Base-by-base conservation (phyloP, 2,329 filamentous ascomycete genomes). In the Purpureocillium takamizusanense region DNA sequence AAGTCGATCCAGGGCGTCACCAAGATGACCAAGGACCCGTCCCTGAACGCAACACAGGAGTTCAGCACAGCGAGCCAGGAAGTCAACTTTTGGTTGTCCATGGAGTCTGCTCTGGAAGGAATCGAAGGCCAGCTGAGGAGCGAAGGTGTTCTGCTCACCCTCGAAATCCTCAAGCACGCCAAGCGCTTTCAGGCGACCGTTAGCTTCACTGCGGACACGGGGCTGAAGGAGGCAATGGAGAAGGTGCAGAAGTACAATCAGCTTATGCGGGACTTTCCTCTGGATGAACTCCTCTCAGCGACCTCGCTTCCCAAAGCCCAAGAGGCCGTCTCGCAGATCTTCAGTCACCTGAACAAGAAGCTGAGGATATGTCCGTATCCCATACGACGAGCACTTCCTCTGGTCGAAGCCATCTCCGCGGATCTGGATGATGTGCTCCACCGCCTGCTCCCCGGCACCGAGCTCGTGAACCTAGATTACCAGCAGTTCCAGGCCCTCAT, bases 191-290 rank as follows among this genome's bases (percentile, higher is more conserved):
- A 95, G 64, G 90, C 92, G 10, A 95, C 90, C 3, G 86, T 97
- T 52, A 97, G 90, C 66, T 97, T 99, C 59, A 84, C 83, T 28
- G 86, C 92, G 2, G 94, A 99, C 61, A 98, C 92, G 28, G 90
- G 92, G 3, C 63, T 98, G 57, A 95, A 94, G 61, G 92, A 98
- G 62, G 88, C 88, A 17, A 92, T 89, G 60, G 92, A 98, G 45
- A 84, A 86, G 57, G 94, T 98, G 34, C 87, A 95, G 61, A 95
- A 95, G 62, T 98, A 97, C 70, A 99, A 98, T 58, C 86, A 94
- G 65, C 76, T 98, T 17, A 97, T 99, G 86, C 83, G 92, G 46
- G 94, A 98, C 59, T 97, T 99, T 47, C 92, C 92, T 0, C 71
- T 98, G 27, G 90, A 97, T 55, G 92, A 99, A 59, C 68, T 99